phyloP scores from a whole-genome alignment of 2,329 filamentous ascomycete genomes.

The Byssochlamys sp. region DNA sequence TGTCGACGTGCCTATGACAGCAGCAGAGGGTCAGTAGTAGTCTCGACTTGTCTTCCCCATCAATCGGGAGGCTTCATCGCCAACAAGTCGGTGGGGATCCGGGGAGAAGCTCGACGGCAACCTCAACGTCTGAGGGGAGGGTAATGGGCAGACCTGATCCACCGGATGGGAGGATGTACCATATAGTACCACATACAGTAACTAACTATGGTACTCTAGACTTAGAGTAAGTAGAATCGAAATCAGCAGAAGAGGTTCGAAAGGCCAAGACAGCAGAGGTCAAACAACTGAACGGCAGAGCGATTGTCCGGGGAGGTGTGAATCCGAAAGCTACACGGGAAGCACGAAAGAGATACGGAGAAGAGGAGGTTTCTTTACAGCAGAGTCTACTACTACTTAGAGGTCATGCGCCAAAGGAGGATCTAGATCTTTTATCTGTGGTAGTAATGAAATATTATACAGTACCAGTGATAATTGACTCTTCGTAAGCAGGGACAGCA shows the following conservation, averaged over 20 bases:
- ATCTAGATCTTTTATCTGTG: too few relatives aligned
- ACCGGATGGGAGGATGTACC: too few relatives aligned
- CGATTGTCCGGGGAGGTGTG: neutral
- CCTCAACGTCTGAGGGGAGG: too few relatives aligned
- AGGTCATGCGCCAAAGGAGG: too few relatives aligned
- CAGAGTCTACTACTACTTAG: too few relatives aligned
- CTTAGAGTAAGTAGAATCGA: neutral
- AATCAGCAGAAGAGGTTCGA: neutral
- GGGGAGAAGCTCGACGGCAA: neutral
- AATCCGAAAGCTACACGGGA: neutral
- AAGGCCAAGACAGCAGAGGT: neutral
- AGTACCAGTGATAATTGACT: too few relatives aligned
- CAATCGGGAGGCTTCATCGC: neutral
- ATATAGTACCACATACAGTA: too few relatives aligned
- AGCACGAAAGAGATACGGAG: conserved; percentile 21
- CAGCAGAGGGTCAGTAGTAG: neutral
- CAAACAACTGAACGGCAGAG: neutral
- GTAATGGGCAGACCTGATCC: too few relatives aligned
- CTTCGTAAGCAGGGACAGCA: too few relatives aligned
- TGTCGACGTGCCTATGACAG: neutral
- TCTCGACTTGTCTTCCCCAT: neutral
- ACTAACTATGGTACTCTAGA: neutral
- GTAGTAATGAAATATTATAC: too few relatives aligned
- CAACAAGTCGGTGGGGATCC: neutral
- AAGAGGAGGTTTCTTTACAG: neutral